Evolutionary conservation across 2,329 filamentous ascomycete genomes (phyloP).

Genomic region (Cercospora zeae-maydis): DNA sequence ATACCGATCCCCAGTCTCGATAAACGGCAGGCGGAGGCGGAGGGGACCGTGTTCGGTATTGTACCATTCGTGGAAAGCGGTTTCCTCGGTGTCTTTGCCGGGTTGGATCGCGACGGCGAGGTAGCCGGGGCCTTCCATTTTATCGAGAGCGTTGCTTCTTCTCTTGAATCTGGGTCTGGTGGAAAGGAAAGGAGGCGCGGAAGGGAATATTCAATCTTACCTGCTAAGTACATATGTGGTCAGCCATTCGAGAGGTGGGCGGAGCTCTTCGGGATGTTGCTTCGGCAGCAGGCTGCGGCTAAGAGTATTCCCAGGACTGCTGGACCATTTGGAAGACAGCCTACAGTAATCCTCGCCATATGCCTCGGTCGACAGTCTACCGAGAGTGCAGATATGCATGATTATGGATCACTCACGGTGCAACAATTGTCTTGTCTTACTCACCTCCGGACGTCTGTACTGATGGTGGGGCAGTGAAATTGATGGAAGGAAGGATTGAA

Average conservation of each 20-base stretch:
- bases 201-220: constrained; percentile 9
- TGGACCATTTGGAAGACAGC: too few species aligned
- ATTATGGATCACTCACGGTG: background rate
- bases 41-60: constrained; percentile 88
- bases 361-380: background rate
- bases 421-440: background rate
- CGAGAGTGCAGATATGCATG: background rate
- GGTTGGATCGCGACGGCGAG: constrained; percentile 88
- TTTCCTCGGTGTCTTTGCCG: constrained; percentile 58
- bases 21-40: constrained; percentile 70
- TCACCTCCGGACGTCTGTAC: too few species aligned
- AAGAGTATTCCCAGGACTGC: constrained; percentile 7
- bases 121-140: constrained; percentile 55
- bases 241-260: background rate
- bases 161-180: background rate
- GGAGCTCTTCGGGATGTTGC: constrained; percentile 7
- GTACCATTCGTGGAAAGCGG: constrained; percentile 88
- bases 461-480: background rate
- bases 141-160: background rate
- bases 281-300: constrained; percentile 11
- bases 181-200: background rate
- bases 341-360: background rate
- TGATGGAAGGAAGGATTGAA: background rate
- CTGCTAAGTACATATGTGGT: constrained; percentile 20
- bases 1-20: constrained; percentile 76